Percentiles rank a stretch among this genome's conserved stretches.
These are phyloP conservation scores for Murraya koenigii DNA, from an alignment of 345 rosid genomes.

Conservation along the genomic window DNA sequence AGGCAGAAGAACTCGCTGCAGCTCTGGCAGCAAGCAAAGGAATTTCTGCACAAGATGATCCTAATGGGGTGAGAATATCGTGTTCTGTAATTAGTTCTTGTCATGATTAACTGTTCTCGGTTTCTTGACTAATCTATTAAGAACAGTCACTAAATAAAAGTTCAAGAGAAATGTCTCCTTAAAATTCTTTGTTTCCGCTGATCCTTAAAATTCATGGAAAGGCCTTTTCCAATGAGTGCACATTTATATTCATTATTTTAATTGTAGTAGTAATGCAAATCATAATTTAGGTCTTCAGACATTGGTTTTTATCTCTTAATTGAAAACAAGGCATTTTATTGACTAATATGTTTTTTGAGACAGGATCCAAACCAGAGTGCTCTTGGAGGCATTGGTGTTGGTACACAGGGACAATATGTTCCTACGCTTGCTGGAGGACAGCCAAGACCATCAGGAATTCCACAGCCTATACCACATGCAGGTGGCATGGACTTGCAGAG, in stretches of 20 bases:
- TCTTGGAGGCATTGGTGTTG: slow-evolving; percentile 39
- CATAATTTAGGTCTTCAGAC: background rate
- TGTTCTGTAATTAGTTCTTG: background rate
- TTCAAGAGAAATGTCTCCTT: background rate
- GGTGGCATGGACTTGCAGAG: slow-evolving; percentile 54
- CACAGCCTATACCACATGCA: slow-evolving; percentile 71
- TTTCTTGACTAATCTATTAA: background rate
- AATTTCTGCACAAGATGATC: slow-evolving; percentile 42
- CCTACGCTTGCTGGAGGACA: slow-evolving; percentile 67
- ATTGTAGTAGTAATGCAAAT: background rate
- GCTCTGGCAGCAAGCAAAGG: slow-evolving; percentile 87
- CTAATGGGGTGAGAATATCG: slow-evolving; percentile 53
- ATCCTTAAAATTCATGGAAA: background rate
- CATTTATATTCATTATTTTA: background rate
- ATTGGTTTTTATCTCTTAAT: background rate
- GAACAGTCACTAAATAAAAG: background rate
- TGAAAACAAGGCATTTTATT: background rate
- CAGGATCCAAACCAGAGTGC: slow-evolving; percentile 32
- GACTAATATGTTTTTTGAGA: slow-evolving; percentile 4
- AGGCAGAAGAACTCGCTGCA: slow-evolving; percentile 93
- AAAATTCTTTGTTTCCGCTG: background rate
- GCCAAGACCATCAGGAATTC: slow-evolving; percentile 74
- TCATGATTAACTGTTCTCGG: background rate
- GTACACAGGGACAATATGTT: slow-evolving; percentile 54
- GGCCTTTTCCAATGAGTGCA: background rate